Percentiles rank a stretch among this genome's conserved stretches.
These are phyloP conservation scores for Rhynchospora pubera DNA, from an alignment of 176 grass and related monocot species.

Conservation along the genomic window DNA sequence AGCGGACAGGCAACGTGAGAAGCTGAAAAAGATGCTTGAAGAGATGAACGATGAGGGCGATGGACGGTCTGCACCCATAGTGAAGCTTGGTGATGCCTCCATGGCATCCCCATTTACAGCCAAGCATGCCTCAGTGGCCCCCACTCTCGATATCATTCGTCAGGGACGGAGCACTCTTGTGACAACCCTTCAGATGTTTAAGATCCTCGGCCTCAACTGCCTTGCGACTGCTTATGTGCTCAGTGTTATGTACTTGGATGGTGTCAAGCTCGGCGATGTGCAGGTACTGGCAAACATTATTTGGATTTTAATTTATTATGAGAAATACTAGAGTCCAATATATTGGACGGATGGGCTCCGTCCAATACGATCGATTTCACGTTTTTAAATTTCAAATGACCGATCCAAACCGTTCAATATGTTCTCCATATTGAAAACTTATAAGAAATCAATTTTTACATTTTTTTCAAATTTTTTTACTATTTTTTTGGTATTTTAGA, in stretches of 20 bases:
- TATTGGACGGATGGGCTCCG: too few species aligned
- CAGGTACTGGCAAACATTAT: constrained; percentile 24
- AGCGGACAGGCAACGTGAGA: constrained; percentile 76
- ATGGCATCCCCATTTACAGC: constrained; percentile 99
- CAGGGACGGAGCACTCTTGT: constrained; percentile 93
- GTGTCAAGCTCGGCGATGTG: constrained; percentile 91
- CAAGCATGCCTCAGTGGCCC: constrained; percentile 89
- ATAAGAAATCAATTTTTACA: too few species aligned
- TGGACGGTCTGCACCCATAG: constrained; percentile 55
- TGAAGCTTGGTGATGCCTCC: constrained; percentile 96
- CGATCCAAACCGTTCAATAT: too few species aligned
- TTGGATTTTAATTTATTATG: not conserved
- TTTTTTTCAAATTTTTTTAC: too few species aligned
- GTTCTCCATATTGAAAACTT: too few species aligned
- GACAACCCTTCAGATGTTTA: constrained; percentile 99
- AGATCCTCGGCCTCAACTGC: constrained; percentile 99
- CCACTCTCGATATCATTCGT: constrained; percentile 91
- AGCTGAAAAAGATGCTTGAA: constrained; percentile 84
- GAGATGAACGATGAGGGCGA: constrained; percentile 94
- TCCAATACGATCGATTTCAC: too few species aligned
- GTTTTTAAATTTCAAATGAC: too few species aligned
- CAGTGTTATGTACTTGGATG: constrained; percentile 97
- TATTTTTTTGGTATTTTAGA: too few species aligned
- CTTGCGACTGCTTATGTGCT: constrained; percentile 94
- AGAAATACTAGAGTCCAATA: too few species aligned